A percentile compares a stretch with the other conserved stretches of the same genome.
phyloP scores from a whole-genome alignment of 805 yeast genomes.

The Nakazawaea peltata region DNA sequence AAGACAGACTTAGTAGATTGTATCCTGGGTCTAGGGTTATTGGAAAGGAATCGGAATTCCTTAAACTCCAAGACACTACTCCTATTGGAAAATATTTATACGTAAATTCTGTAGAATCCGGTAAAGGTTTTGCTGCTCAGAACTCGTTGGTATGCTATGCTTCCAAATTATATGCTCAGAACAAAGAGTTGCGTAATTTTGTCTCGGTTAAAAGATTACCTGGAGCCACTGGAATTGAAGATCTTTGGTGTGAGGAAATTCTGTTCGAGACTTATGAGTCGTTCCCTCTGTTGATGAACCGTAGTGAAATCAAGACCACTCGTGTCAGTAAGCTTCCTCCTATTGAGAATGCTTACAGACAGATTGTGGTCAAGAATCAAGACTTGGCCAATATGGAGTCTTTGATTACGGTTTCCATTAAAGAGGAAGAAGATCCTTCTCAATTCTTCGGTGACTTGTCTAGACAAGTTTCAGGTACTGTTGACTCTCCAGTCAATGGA shows the following conservation, averaged over 20 bases:
- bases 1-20: constrained; percentile 61
- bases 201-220: constrained; percentile 64
- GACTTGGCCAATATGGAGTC: constrained; percentile 66
- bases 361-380: constrained; percentile 58
- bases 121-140: constrained; percentile 39
- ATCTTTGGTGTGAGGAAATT: constrained; percentile 85
- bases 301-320: constrained; percentile 58
- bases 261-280: constrained; percentile 66
- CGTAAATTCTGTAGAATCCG: constrained; percentile 67
- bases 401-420: constrained; percentile 42
- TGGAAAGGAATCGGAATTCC: constrained; percentile 46
- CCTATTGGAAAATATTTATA: constrained; percentile 69
- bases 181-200: constrained; percentile 64
- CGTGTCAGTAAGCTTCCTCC: constrained; percentile 63
- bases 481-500: constrained; percentile 89
- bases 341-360: constrained; percentile 68
- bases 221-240: constrained; percentile 61
- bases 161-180: constrained; percentile 66
- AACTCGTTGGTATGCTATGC: constrained; percentile 44
- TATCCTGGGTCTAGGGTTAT: constrained; percentile 80
- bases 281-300: constrained; percentile 84
- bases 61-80: constrained; percentile 35
- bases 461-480: constrained; percentile 72
- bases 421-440: constrained; percentile 39
- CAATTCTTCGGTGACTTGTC: constrained; percentile 57